Conservation (phyloP, 805 yeast genomes). For the Yamadazyma ubonensis region DNA sequence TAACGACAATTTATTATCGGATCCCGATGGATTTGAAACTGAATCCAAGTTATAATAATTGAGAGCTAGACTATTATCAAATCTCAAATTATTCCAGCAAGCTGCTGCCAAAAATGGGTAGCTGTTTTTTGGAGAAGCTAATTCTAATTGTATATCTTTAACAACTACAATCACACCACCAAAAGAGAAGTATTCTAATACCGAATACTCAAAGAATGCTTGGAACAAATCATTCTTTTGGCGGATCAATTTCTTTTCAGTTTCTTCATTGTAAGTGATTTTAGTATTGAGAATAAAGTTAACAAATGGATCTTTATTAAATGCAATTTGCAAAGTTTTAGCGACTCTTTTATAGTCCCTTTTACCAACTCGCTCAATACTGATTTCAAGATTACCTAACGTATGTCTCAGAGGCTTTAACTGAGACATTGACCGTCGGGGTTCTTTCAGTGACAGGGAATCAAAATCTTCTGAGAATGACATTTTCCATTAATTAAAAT, state of each 20-base stretch:
- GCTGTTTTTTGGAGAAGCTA: slow-evolving; percentile 15
- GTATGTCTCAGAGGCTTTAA: slow-evolving; percentile 17
- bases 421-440: slow-evolving; percentile 42
- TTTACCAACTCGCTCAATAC: slow-evolving; percentile 20
- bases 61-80: slow-evolving; percentile 16
- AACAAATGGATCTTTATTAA: slow-evolving; percentile 54
- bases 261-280: slow-evolving; percentile 28
- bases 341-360: slow-evolving; percentile 59
- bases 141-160: slow-evolving; percentile 47
- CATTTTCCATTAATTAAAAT: slow-evolving; percentile 14
- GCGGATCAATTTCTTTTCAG: slow-evolving; percentile 26
- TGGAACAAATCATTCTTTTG: slow-evolving; percentile 37
- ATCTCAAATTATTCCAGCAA: slow-evolving; percentile 37
- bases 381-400: slow-evolving; percentile 17
- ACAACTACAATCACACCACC: slow-evolving; percentile 53
- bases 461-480: slow-evolving; percentile 33
- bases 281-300: slow-evolving; percentile 47
- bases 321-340: slow-evolving; percentile 50
- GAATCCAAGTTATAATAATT: slow-evolving; percentile 12
- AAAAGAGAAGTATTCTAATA: slow-evolving; percentile 48
- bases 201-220: slow-evolving; percentile 53
- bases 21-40: slow-evolving; percentile 3
- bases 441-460: slow-evolving; percentile 29
- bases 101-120: slow-evolving; percentile 55
- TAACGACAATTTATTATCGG: slow-evolving; percentile 7